phyloP scores from a whole-genome alignment of 768 basidiomycete genomes.

The Russula brevipes region DNA sequence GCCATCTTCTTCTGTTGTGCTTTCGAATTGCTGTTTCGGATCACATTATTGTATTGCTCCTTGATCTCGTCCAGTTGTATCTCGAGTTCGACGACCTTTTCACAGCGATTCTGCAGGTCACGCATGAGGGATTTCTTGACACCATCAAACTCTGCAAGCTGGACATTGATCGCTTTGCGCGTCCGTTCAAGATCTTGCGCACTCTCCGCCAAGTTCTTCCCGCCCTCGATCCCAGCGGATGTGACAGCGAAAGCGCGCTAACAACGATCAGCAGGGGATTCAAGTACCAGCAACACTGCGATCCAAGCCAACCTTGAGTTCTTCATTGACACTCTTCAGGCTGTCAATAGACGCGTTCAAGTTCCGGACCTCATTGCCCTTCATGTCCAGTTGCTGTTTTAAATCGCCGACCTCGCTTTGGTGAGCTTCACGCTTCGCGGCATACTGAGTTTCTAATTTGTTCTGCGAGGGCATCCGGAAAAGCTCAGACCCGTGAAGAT shows the following conservation, averaged over 20 bases:
- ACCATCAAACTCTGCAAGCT: conserved; percentile 96
- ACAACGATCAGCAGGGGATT: conserved; percentile 19
- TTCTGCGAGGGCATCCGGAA: conserved; percentile 44
- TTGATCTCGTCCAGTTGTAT: conserved; percentile 98
- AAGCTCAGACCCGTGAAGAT: conserved; percentile 19
- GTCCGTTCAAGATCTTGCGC: conserved; percentile 96
- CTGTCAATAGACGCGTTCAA: conserved; percentile 85
- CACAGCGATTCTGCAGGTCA: conserved; percentile 97
- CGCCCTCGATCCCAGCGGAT: conserved; percentile 94
- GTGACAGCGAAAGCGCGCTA: conserved; percentile 97
- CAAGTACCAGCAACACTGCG: neutral
- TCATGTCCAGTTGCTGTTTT: conserved; percentile 85
- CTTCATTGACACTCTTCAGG: conserved; percentile 94
- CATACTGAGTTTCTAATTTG: conserved; percentile 92
- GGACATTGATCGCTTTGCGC: conserved; percentile 95
- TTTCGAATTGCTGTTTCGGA: conserved; percentile 96
- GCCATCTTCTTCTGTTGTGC: conserved; percentile 99
- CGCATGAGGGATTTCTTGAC: conserved; percentile 99
- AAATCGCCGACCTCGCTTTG: conserved; percentile 78
- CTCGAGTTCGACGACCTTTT: conserved; percentile 99
- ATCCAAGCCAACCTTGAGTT: conserved; percentile 77
- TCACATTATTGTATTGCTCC: conserved; percentile 98
- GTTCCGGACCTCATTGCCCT: conserved; percentile 74
- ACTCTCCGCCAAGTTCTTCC: conserved; percentile 94
- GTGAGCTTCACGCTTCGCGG: conserved; percentile 87